phyloP scores from a whole-genome alignment of 2,329 filamentous ascomycete species.

The Akanthomyces uredinophilus region DNA sequence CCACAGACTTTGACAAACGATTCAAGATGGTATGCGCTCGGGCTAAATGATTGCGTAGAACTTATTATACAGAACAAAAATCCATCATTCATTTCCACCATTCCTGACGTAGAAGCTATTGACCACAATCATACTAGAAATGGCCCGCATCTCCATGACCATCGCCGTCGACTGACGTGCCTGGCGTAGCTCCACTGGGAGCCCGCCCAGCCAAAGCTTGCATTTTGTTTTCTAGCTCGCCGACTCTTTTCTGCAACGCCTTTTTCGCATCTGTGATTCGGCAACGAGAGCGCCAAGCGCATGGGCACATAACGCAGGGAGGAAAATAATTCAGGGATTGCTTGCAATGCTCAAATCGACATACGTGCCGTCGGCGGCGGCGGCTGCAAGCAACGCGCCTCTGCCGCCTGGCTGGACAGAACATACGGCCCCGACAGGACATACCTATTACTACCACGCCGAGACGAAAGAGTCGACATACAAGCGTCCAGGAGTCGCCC shows the following conservation, averaged over 20 bases:
- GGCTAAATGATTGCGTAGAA: not conserved
- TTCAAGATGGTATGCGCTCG: not conserved
- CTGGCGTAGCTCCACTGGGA: slow-evolving; percentile 1
- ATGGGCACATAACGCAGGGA: not conserved
- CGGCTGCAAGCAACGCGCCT: slow-evolving; percentile 41
- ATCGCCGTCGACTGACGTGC: not conserved
- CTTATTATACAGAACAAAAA: not conserved
- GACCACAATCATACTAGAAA: not conserved
- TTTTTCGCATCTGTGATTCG: not conserved
- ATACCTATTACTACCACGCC: slow-evolving; percentile 83
- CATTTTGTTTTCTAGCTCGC: not conserved
- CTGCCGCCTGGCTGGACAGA: slow-evolving; percentile 85
- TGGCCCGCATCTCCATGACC: not conserved
- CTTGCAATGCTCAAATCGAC: slow-evolving; percentile 67
- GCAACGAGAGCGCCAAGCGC: not conserved
- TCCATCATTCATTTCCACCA: not conserved
- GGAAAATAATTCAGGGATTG: not conserved
- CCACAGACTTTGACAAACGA: not conserved
- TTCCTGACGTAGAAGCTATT: not conserved
- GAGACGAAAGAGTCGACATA: slow-evolving; percentile 84
- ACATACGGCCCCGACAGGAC: slow-evolving; percentile 82
- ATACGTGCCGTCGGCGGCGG: slow-evolving; percentile 53
- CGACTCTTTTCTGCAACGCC: not conserved
- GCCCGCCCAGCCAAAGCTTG: not conserved
- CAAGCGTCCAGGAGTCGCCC: slow-evolving; percentile 56